These are phyloP conservation scores for Fragaria iinumae DNA, from an alignment of 306 rosid genomes.

Conservation along the genomic window DNA sequence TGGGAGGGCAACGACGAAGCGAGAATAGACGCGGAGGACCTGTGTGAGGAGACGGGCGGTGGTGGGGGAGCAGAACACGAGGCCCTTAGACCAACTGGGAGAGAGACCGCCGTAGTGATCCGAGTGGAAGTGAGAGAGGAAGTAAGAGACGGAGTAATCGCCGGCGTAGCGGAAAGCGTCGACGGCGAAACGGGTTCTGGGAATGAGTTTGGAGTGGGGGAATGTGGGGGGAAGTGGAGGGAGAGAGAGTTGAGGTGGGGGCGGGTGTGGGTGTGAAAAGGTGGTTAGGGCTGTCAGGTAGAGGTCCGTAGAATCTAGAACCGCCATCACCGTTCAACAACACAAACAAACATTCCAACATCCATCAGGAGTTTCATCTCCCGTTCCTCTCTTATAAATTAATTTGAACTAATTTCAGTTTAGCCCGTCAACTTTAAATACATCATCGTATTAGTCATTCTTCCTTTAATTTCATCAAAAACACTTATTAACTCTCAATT, in stretches of 20 bases:
- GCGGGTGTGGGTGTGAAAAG: slow-evolving; percentile 33
- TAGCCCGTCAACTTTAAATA: no score
- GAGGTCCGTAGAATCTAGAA: slow-evolving; percentile 46
- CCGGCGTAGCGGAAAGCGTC: slow-evolving; percentile 77
- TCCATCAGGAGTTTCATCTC: no score
- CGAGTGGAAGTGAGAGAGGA: slow-evolving; percentile 94
- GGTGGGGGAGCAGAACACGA: slow-evolving; percentile 63
- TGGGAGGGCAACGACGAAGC: slow-evolving; percentile 47
- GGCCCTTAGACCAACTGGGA: slow-evolving; percentile 64
- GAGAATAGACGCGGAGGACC: slow-evolving; percentile 49
- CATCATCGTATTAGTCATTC: no score
- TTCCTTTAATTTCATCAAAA: no score
- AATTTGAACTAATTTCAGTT: no score
- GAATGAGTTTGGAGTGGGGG: slow-evolving; percentile 75
- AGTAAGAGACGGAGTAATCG: slow-evolving; percentile 59
- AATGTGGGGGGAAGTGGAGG: slow-evolving; percentile 43
- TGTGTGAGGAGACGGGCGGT: slow-evolving; percentile 55
- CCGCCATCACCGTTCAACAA: background rate
- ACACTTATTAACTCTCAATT: no score
- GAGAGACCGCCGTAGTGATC: slow-evolving; percentile 84
- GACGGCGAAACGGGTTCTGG: slow-evolving; percentile 71
- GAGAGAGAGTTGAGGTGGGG: slow-evolving; percentile 26
- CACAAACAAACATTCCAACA: no score
- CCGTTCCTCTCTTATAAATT: no score
- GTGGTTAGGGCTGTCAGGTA: slow-evolving; percentile 47